Conservation (phyloP, 495 filamentous ascomycete genomes). For the Hypomontagnella submonticulosa region DNA sequence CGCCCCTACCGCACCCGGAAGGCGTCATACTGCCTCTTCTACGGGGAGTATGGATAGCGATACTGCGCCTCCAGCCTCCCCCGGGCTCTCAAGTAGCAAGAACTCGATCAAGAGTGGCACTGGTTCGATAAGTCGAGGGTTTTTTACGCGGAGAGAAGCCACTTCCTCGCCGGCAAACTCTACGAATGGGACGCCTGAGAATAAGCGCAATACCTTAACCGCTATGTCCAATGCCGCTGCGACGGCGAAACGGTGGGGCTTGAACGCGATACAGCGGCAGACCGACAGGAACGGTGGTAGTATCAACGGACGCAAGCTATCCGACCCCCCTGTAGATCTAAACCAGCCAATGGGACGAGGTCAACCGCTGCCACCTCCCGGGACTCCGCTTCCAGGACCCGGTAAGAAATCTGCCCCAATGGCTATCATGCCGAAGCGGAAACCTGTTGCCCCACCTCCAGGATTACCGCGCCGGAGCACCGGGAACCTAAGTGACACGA, state of each 20-base stretch:
- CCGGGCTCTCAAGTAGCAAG: constrained; percentile 48
- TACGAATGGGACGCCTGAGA: constrained; percentile 40
- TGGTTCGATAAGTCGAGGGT: constrained; percentile 49
- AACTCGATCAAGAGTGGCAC: constrained; percentile 53
- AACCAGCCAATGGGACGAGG: constrained; percentile 79
- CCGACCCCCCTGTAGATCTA: constrained; percentile 59
- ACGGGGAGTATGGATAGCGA: constrained; percentile 47
- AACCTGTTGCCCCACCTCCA: constrained; percentile 50
- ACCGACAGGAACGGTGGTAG: constrained; percentile 46
- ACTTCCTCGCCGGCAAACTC: constrained; percentile 37
- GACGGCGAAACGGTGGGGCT: constrained; percentile 85
- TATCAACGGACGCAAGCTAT: constrained; percentile 27
- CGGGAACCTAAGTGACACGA: constrained; percentile 38
- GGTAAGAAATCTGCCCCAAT: constrained; percentile 64
- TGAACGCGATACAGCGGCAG: constrained; percentile 73
- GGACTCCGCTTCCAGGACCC: constrained; percentile 69
- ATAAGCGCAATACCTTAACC: constrained; percentile 60
- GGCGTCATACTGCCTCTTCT: constrained; percentile 57
- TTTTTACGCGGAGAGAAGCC: constrained; percentile 56
- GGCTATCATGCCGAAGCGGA: constrained; percentile 62
- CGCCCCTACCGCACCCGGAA: constrained; percentile 44
- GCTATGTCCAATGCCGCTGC: constrained; percentile 79
- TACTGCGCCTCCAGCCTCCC: constrained; percentile 43
- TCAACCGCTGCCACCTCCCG: constrained; percentile 78
- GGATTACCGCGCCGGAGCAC: constrained; percentile 41